Evolutionary conservation across 2,329 filamentous ascomycete genomes (phyloP), one percentile per base, ranked within the genome.

Genomic region (Hymenoscyphus albidus): DNA sequence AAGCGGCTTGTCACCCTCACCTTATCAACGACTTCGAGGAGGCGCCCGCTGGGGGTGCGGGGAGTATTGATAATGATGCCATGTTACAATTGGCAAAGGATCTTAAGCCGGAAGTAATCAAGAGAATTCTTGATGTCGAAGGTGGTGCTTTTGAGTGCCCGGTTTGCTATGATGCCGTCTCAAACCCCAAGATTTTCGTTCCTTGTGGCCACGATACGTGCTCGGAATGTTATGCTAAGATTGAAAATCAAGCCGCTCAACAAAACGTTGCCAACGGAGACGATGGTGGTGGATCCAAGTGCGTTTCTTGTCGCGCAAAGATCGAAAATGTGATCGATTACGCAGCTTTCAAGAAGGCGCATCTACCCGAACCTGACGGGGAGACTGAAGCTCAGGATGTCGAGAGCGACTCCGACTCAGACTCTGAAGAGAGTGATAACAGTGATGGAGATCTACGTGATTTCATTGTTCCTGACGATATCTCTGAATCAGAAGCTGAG

Each of bases 151-250:
- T 94, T 59, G 89, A 93, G 74, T 96, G 93, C 72, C 91, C 91
- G 0, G 87, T 95, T 22, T 97, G 93, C 75, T 88, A 90, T 65
- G 93, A 97, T 71, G 87, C 82, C 2, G 85, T 89, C 6, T 81
- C 84, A 14, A 93, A 93, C 67, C 90, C 91, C 0, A 85, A 85
- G 2, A 91, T 96, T 68, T 89, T 93, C 75, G 81, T 92, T 61
- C 92, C 92, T 0, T 97, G 93, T 72, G 93, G 93, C 1, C 93
- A 97, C 73, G 86, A 88, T 65, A 87, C 87, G 31, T 97, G 93
- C 76, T 79, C 83, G 0, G 89, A 93, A 67, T 97, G 93, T 74
- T 87, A 95, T 66, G 82, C 85, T 5, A 85, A 83, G 62, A 82
- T 96, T 58, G 82, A 82, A 0, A 90, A 92, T 67, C 86, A 78